Evolutionary conservation across 1,284 basidiomycete species (phyloP), one percentile per base, ranked within the genome.

Genomic region (Leccinum subrobustum): DNA sequence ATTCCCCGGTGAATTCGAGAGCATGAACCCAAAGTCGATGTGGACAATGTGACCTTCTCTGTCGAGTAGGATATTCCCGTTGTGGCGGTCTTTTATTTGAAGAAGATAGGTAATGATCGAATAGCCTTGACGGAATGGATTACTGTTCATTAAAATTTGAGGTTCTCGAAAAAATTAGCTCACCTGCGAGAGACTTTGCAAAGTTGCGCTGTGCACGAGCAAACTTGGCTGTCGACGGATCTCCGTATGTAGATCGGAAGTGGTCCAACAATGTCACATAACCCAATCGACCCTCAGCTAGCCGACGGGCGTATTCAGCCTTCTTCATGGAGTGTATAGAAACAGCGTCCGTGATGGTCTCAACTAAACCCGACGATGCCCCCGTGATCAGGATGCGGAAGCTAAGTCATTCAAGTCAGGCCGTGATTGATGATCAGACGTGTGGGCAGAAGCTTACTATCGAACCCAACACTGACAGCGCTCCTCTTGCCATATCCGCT

Each of bases 251-350:
- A 63, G 86, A 86, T 71, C 86, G 86, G 74, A 95, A 98, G 75
- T 98, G 93, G 72, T 98, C 95, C 68, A 94, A 79, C 57, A 98
- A 75, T 1, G 91, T 92, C 58, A 96, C 93, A 73, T 94, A 88
- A 31, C 91, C 92, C 27, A 96, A 78, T 56, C 85, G 83, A 29
- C 93, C 93, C 65, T 86, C 85, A 1, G 92, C 86, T 18, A 96
- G 78, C 62, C 94, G 83, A 61, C 93, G 84, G 3, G 95, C 93
- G 75, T 99, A 99, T 71, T 98, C 95, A 3, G 95, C 92, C 77
- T 99, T 99, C 81, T 99, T 99, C 76, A 99, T 97, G 8, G 96
- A 98, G 75, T 99, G 97, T 68, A 99, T 94, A 12, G 95, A 98
- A 2, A 99, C 93, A 1, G 96, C 93, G 69, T 99, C 97, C 6